Base-by-base conservation (phyloP, 306 rosid species). In the Gillenia trifoliata region DNA sequence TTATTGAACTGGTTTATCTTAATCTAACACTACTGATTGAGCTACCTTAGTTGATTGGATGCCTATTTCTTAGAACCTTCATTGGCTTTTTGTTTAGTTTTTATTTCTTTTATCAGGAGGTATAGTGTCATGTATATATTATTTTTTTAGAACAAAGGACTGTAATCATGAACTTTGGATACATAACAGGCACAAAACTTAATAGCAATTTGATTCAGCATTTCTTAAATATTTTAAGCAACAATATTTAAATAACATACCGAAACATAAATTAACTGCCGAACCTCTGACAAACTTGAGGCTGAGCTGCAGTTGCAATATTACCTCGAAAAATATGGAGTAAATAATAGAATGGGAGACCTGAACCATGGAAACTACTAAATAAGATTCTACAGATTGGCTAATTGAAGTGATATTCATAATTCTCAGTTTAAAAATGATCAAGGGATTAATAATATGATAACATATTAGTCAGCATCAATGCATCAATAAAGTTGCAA, bases 281-380 rank as follows among this genome's bases (percentile, higher is more conserved):
- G 80, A 78, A 91, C 98, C 98, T 88, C 90, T 93, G 70, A 93
- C 82, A 83, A 93, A 93, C 98, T 83, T 82, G 98, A 55, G 98
- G 98, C 74, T 93, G 68, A 93, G 91, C 79, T 83, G 94, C 85
- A 93, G 79, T 80, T 80, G 91, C 83, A 93, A 55, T 78, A 93
- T 76, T 81, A 85, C 22, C 77, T 86, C 16, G 94, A 91, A 85
- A 91, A 87, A 79, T 87, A 86, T 38, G 98, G 98, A 52, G 98
- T 83, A 41, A 91, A 77, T 57, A 93, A 83, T 62, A 93, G 83
- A 85, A 93, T 93, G 76, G n/a, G 97, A 93, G 66, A 85, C 91
- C 98, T 93, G 84, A 70, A 80, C 20, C 28, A 59, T 62, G 70
- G 73, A 74, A 43, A 77, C 49, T 38, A 68, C 66, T 73, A 76